A percentile compares a stretch with the other conserved stretches of the same genome.
phyloP scores from a whole-genome alignment of 495 filamentous ascomycete species.

The Penicillium samsonianum region DNA sequence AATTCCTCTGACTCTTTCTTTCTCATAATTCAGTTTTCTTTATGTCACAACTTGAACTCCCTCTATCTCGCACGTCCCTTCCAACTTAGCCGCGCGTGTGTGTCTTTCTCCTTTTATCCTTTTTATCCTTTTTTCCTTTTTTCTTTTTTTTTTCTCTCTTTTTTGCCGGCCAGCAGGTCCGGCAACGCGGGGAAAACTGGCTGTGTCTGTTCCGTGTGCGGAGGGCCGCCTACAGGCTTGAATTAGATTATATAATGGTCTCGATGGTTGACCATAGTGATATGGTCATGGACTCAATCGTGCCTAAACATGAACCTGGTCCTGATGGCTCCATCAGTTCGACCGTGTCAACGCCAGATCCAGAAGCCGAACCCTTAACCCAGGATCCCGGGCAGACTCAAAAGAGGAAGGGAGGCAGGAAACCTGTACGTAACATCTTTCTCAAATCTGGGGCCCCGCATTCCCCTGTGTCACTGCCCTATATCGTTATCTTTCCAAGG shows the following conservation, averaged over 20 bases:
- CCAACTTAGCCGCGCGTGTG: constrained; percentile 50
- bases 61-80: constrained; percentile 38
- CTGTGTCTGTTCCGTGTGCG: constrained; percentile 19
- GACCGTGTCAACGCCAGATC: constrained; percentile 56
- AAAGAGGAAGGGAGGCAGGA: constrained; percentile 95
- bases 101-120: constrained; percentile 28
- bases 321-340: constrained; percentile 53
- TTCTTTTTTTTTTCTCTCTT: constrained; percentile 12
- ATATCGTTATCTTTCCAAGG: constrained; percentile 27
- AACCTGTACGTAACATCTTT: constrained; percentile 71
- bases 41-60: constrained; percentile 43
- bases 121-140: constrained; percentile 9
- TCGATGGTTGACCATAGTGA: constrained; percentile 52
- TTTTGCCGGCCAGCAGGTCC: constrained; percentile 9
- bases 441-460: constrained; percentile 37
- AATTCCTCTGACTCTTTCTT: constrained; percentile 39
- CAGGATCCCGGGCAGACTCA: constrained; percentile 64
- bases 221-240: constrained; percentile 21
- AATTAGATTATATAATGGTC: constrained; percentile 36
- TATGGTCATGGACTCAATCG: constrained; percentile 38
- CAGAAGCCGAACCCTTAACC: constrained; percentile 55
- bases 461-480: constrained; percentile 16
- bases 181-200: constrained; percentile 24
- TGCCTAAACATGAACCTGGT: constrained; percentile 23
- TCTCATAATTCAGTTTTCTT: constrained; percentile 46